Base-by-base conservation (phyloP, 148 eudicot species). In the Rhododendron vialii region DNA sequence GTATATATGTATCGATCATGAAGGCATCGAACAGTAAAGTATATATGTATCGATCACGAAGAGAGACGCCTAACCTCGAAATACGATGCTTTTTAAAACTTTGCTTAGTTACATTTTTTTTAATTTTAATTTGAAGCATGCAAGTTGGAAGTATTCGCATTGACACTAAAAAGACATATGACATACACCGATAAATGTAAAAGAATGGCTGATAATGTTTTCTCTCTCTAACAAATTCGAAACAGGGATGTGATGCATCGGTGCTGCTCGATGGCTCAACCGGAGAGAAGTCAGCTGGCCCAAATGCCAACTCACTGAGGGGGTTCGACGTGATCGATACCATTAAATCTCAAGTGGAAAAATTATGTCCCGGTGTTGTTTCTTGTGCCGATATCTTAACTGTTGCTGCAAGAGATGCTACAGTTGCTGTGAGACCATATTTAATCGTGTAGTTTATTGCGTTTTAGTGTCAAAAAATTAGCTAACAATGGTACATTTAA, bases 171-270 rank as follows among this genome's bases (percentile, higher is more conserved):
- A 69, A 69, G 35, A 69, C 6, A 67, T 26, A 26, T n/a, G 10
- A 11, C 0, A 63, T 69, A 2, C 0, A 28, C 2, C 35, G 35
- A 35, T 35, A 1, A 1, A 35, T 3, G 69, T 26, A 28, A 28
- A 47, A 45, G 8, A 3, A 84, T 18, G 17, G 67, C 53, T 26
- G 69, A 9, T 84, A 36, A 50, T 6, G 12, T 18, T 35, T 45
- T 17, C 55, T 3, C 4, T 13, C 5, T 33, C 6, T 3, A 22
- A 69, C 15, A 11, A 55, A 35, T n/a, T 36, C 22, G 6, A 63
- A 85, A 81, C 74, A 93, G 96, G 96, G 96, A 20, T 93, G 96
- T 85, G 96, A 93, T 88, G 96, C 86, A 26, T 93, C 96, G 9
- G 84, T 89, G 28, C 86, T 93, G 80, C 88, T 93, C 11, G 96